These are phyloP conservation scores for Microbotryum saponariae DNA, from an alignment of 1,284 basidiomycete species.

Conservation along the genomic window DNA sequence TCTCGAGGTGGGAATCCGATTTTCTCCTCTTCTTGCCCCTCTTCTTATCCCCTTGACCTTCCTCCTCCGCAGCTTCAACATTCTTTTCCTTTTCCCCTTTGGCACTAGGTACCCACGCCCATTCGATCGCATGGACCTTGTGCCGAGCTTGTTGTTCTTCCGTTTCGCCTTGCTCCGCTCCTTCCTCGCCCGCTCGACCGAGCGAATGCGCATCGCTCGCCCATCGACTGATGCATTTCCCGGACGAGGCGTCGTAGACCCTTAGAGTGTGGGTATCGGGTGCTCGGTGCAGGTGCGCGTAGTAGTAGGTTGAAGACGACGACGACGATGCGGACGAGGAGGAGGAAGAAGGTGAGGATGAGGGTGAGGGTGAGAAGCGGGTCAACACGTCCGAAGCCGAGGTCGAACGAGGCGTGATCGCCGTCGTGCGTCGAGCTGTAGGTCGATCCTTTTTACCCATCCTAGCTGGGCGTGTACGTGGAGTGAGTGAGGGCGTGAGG, in stretches of 20 bases:
- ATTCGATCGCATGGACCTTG: slow-evolving; percentile 21
- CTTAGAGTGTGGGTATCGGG: slow-evolving; percentile 30
- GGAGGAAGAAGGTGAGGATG: background rate
- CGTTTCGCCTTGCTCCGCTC: background rate
- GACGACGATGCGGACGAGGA: background rate
- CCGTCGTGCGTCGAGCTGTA: slow-evolving; percentile 23
- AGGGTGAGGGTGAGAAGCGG: slow-evolving; percentile 4
- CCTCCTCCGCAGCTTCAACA: background rate
- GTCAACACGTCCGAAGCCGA: slow-evolving; percentile 16
- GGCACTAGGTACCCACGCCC: slow-evolving; percentile 16
- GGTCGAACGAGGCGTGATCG: slow-evolving; percentile 25
- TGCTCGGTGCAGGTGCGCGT: slow-evolving; percentile 26
- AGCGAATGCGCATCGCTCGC: slow-evolving; percentile 11
- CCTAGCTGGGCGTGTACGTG: background rate
- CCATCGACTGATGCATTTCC: slow-evolving; percentile 28
- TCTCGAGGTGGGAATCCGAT: slow-evolving; percentile 17
- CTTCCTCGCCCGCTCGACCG: background rate
- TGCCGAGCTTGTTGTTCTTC: slow-evolving; percentile 8
- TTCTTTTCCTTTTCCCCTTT: background rate
- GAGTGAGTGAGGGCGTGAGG: background rate
- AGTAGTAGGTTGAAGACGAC: slow-evolving; percentile 8
- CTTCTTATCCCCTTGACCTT: slow-evolving; percentile 10
- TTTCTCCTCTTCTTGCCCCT: slow-evolving; percentile 33
- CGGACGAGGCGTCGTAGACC: slow-evolving; percentile 20
- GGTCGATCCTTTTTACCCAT: slow-evolving; percentile 29